Base-by-base conservation (phyloP, 371 early-diverging fungal genomes). In the Dipsacomyces acuminosporus region DNA sequence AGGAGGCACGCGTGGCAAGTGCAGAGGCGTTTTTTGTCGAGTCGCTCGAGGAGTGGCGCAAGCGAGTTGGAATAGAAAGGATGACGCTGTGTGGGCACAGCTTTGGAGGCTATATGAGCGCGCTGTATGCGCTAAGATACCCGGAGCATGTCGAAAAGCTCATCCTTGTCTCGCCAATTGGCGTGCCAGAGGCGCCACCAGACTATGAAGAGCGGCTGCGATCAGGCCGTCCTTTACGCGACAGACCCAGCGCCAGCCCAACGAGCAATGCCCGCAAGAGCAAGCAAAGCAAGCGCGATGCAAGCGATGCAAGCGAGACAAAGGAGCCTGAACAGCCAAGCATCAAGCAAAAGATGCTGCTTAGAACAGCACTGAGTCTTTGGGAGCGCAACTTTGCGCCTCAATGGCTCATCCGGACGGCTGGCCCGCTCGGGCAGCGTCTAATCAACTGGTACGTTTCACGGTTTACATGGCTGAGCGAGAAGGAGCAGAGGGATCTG, bases 1-100 rank as follows among this genome's bases (percentile, higher is more conserved):
- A 53, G 35, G 57, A 70, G 51, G 48, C 64, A 21, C 64, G 63
- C 20, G 76, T 76, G 2, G 58, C 55, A 13, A 56, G 78, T 60
- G 85, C 90, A 0, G 94, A 94, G 62, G 73, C 77, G 26, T 94
- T 88, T 64, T 97, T 95, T 79, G 83, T 97, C 33, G 88, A 91
- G 35, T 85, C 90, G 18, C 75, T 97, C 35, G 97, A 97, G 59
- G 80, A 83, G 48, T 94, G 96, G 97, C 81, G 96, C 24, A 59
- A 82, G 48, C 73, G 74, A 23, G 79, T 89, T 41, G 80, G 84
- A 13, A 78, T 94, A 35, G 86, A 90, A 36, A 86, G 82, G 56
- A 86, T 93, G 88, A 82, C 84, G 8, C 65, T 95, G 45, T 71
- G 85, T 41, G 96, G 93, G 0, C 91, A 91, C 64, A 87, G 87